Percentiles rank a stretch among this genome's conserved stretches.
Conservation (phyloP, 345 rosid species). For the Crucihimalaya himalaica region DNA sequence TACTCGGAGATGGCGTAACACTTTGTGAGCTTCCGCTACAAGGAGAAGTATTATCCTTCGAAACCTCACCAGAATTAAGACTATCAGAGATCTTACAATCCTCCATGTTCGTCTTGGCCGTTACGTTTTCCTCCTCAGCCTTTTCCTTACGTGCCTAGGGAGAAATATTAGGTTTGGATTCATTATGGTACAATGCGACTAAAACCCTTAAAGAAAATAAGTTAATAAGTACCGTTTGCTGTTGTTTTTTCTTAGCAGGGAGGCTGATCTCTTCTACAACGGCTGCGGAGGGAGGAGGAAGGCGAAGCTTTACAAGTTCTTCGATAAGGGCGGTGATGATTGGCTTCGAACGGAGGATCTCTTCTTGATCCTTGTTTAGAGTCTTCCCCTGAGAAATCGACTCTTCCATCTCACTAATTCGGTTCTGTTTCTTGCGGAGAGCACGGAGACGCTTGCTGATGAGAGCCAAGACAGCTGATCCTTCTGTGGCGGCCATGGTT, state of each 20-base stretch:
- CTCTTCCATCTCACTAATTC: constrained; percentile 78
- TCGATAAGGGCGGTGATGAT: constrained; percentile 62
- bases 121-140: neutral
- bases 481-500: constrained; percentile 51
- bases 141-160: neutral
- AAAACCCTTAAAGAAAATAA: neutral
- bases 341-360: constrained; percentile 78
- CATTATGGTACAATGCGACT: neutral
- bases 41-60: neutral
- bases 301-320: constrained; percentile 81
- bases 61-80: neutral
- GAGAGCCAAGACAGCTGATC: constrained; percentile 71
- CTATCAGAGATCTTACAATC: neutral
- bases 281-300: constrained; percentile 55
- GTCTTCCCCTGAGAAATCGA: constrained; percentile 71
- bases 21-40: neutral
- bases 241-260: neutral
- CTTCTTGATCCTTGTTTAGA: constrained; percentile 81
- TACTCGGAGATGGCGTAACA: neutral
- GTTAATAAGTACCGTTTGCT: neutral
- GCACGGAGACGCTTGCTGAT: constrained; percentile 87
- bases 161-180: neutral
- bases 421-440: constrained; percentile 76
- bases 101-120: neutral
- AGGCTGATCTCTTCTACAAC: constrained; percentile 64